These are phyloP conservation scores for Lathyrus tuberosus DNA, from an alignment of 306 rosid species.

Conservation along the genomic window DNA sequence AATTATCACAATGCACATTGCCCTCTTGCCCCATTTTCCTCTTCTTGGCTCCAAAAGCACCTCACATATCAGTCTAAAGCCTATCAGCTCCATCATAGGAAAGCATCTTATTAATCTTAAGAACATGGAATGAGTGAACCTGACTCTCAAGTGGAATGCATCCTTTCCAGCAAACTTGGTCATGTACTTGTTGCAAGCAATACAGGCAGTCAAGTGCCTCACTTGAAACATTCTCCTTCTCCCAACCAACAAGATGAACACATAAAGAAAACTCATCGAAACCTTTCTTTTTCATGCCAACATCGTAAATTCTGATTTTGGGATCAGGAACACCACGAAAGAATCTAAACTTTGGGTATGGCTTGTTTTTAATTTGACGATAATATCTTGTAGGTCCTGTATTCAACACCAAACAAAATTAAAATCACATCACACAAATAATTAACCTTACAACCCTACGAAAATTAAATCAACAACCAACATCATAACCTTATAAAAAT, in stretches of 20 bases:
- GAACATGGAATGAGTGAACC: no score
- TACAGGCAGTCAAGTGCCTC: conserved; percentile 87
- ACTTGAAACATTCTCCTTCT: conserved; percentile 83
- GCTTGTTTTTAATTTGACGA: conserved; percentile 78
- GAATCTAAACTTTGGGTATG: conserved; percentile 81
- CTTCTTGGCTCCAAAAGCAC: conserved; percentile 77
- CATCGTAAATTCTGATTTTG: conserved; percentile 88
- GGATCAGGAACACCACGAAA: conserved; percentile 87
- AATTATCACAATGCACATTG: no score
- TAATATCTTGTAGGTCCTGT: conserved; percentile 88
- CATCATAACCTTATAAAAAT: no score
- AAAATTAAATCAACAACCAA: no score
- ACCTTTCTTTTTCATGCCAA: conserved; percentile 88
- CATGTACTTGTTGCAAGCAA: no score
- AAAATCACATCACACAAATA: no score
- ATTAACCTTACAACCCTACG: no score
- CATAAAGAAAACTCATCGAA: conserved; percentile 45
- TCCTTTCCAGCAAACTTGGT: no score
- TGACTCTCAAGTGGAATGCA: no score
- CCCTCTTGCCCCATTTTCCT: no score
- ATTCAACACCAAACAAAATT: conserved; percentile 26
- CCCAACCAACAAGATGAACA: conserved; percentile 88
- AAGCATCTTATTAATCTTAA: no score
- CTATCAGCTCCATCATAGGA: no score
- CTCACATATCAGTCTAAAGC: conserved; percentile 43